Evolutionary conservation across 306 rosid genomes (phyloP), one percentile per base, ranked within the genome.

Genomic region (Rosa persica): DNA sequence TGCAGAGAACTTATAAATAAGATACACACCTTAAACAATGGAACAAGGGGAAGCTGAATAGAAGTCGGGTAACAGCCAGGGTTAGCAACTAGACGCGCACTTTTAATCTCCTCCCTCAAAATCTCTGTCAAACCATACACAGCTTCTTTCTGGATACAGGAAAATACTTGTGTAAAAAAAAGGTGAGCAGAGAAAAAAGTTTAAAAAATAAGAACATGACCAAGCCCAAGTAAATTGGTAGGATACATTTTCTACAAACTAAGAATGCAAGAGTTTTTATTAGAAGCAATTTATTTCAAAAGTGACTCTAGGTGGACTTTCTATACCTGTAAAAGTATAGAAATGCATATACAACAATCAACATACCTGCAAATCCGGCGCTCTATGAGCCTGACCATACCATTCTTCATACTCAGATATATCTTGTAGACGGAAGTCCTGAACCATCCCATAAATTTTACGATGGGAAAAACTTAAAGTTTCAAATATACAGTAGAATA

Each of bases 11-110:
- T 62, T 70, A 47, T 66, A 46, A 47, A 65, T 39, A 75, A 43
- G 30, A 83, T 16, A 71, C 87, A 70, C 76, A 95, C 97, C 98
- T 95, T 88, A 80, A 92, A 83, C 82, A 95, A 78, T 10, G 98
- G 98, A 72, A 92, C 91, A 87, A 95, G 96, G 49, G 98, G 97
- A 83, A 95, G 92, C 79, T 95, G 98, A 81, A 92, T 72, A 46
- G 98, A 87, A 79, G 98, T 92, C 74, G 98, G 98, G 89, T 92
- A 95, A 76, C 98, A 95, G 70, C 98, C 98, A 54, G 98, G 98
- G 86, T 95, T 95, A 27, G 98, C 98, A 79, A 95, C 97, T 51
- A 92, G 87, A 40, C 96, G 91, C 46, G 98, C 96, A 80, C 78
- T 72, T 87, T 81, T 91, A 71, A 95, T 84, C 73, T 89, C 90